Evolutionary conservation across 345 rosid genomes (phyloP).

Genomic region (Dipteronia sinensis): DNA sequence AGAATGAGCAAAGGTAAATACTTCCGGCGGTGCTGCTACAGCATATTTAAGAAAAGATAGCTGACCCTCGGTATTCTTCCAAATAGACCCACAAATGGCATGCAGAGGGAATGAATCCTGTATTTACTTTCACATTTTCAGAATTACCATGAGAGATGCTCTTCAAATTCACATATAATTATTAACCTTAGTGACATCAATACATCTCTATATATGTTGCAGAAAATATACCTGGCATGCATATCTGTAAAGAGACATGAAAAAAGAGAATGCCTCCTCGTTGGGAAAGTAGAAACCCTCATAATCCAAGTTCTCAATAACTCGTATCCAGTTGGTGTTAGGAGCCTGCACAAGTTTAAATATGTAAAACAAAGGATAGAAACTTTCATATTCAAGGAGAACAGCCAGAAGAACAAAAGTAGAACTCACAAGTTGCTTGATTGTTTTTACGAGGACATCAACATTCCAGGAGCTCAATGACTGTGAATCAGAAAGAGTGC

Average conservation of each 20-base stretch:
- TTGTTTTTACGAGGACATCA: conserved; percentile 69
- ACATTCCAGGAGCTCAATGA: conserved; percentile 69
- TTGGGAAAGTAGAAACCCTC: conserved; percentile 82
- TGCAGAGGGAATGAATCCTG: conserved; percentile 95
- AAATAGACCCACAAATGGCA: conserved; percentile 72
- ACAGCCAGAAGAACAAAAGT: neutral
- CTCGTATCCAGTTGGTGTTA: conserved; percentile 72
- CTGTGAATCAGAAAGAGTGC: conserved; percentile 50
- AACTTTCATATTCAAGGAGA: conserved; percentile 15
- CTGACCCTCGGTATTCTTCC: conserved; percentile 92
- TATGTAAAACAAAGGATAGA: conserved; percentile 1
- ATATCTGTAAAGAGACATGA: conserved; percentile 71
- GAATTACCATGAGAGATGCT: neutral
- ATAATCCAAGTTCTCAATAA: conserved; percentile 80
- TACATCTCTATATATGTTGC: neutral
- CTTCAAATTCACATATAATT: neutral
- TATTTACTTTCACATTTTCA: conserved; percentile 22
- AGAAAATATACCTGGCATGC: conserved; percentile 73
- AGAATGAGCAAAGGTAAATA: conserved; percentile 86
- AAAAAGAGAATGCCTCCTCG: conserved; percentile 79
- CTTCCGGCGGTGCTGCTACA: conserved; percentile 73
- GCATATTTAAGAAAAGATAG: conserved; percentile 87
- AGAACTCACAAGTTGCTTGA: conserved; percentile 72
- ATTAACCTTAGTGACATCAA: neutral
- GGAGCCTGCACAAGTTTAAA: conserved; percentile 66